Conservation (phyloP, 192 early-diverging fungal genomes). For the Pilobolus umbonatus region DNA sequence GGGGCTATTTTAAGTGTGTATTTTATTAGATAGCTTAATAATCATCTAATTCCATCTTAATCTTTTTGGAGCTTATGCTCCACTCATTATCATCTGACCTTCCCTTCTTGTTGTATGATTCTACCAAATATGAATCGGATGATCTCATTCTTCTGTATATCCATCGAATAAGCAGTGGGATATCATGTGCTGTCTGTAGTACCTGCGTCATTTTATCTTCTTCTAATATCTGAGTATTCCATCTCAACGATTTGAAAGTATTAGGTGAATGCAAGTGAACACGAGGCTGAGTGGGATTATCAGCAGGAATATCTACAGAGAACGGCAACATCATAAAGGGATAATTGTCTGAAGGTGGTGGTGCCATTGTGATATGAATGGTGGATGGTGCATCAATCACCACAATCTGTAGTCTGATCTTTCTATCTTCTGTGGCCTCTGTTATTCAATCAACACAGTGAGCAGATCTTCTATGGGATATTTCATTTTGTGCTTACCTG, state of each 20-base stretch:
- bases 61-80: background rate
- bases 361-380: slow-evolving; percentile 20
- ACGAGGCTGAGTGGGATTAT: slow-evolving; percentile 9
- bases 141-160: slow-evolving; percentile 6
- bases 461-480: background rate
- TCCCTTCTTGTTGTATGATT: background rate
- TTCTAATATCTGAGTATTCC: slow-evolving; percentile 25
- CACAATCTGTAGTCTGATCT: slow-evolving; percentile 17
- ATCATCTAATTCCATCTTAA: slow-evolving; percentile 12
- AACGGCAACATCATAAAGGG: slow-evolving; percentile 18
- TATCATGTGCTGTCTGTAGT: slow-evolving; percentile 12
- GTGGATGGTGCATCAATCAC: slow-evolving; percentile 16
- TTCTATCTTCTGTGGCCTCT: slow-evolving; percentile 11
- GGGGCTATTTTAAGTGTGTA: slow-evolving; percentile 17
- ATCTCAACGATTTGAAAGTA: background rate
- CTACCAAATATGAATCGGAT: background rate
- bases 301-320: slow-evolving; percentile 13
- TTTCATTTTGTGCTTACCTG: slow-evolving; percentile 7
- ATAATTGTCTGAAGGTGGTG: slow-evolving; percentile 3
- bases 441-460: background rate
- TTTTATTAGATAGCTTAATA: background rate
- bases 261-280: slow-evolving; percentile 14
- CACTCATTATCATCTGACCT: slow-evolving; percentile 6
- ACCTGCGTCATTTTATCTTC: slow-evolving; percentile 23
- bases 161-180: slow-evolving; percentile 20